A percentile compares a stretch with the other conserved stretches of the same genome.
phyloP scores from a whole-genome alignment of 176 grass and related monocot genomes.

The Areca catechu region DNA sequence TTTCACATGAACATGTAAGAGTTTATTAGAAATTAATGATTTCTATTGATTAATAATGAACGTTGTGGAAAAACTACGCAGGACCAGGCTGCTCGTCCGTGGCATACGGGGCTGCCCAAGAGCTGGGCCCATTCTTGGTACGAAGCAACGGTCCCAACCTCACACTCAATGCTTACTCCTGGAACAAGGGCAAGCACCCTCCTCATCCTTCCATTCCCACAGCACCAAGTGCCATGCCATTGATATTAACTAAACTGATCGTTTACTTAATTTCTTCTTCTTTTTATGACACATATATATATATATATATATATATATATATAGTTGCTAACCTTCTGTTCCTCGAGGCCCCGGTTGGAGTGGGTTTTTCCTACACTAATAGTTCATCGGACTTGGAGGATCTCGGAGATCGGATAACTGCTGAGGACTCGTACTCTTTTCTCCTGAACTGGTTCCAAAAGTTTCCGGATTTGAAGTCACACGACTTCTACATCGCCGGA shows the following conservation, averaged over 20 bases:
- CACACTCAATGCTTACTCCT: constrained; percentile 71
- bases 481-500: constrained; percentile 75
- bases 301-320: no score
- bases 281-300: not conserved
- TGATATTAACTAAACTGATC: not conserved
- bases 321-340: constrained; percentile 89
- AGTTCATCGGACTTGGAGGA: constrained; percentile 44
- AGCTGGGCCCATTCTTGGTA: constrained; percentile 80
- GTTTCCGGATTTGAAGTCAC: constrained; percentile 74
- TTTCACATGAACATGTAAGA: not conserved
- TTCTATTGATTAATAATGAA: constrained; percentile 4
- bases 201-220: not conserved
- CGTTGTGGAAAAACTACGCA: constrained; percentile 17
- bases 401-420: constrained; percentile 71
- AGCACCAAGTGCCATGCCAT: no score
- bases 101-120: constrained; percentile 83
- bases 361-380: constrained; percentile 94
- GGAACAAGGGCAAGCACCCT: constrained; percentile 68
- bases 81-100: constrained; percentile 81
- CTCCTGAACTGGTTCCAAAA: constrained; percentile 63
- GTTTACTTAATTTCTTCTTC: not conserved
- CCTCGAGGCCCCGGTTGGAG: constrained; percentile 77
- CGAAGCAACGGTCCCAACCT: constrained; percentile 39
- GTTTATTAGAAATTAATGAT: constrained; percentile 2
- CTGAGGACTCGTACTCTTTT: constrained; percentile 59